phyloP scores from a whole-genome alignment of 176 grass and related monocot genomes.

The Ampelocalamus luodianensis region DNA sequence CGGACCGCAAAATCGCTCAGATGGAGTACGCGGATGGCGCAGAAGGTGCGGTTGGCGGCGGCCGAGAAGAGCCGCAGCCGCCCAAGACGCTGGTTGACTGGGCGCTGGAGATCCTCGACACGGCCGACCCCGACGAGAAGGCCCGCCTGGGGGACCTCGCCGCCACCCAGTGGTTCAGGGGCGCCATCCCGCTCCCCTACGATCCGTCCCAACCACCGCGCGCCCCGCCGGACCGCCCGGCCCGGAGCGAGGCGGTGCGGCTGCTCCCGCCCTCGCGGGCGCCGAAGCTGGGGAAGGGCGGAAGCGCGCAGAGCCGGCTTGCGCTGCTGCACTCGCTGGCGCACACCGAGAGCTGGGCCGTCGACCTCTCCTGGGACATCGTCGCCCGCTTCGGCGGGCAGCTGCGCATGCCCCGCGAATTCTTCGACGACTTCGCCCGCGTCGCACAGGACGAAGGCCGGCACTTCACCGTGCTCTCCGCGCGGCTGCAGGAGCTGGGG shows the following conservation, averaged over 20 bases:
- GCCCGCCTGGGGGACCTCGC: constrained; percentile 65
- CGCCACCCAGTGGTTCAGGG: constrained; percentile 61
- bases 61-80: neutral
- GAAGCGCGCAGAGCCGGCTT: constrained; percentile 76
- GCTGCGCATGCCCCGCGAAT: constrained; percentile 68
- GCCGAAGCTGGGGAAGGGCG: constrained; percentile 86
- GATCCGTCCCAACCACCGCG: constrained; percentile 27
- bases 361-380: constrained; percentile 95
- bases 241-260: constrained; percentile 66
- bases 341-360: constrained; percentile 96
- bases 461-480: constrained; percentile 68
- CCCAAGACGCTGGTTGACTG: constrained; percentile 79
- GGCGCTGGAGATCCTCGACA: constrained; percentile 70
- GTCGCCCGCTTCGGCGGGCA: constrained; percentile 72
- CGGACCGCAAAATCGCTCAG: neutral
- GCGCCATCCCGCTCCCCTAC: constrained; percentile 62
- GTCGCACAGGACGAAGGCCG: constrained; percentile 79
- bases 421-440: constrained; percentile 83
- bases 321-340: constrained; percentile 87
- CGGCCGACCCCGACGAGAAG: constrained; percentile 75
- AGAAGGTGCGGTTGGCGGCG: neutral
- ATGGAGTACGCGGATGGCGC: constrained; percentile 25
- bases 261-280: constrained; percentile 64
- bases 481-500: constrained; percentile 65
- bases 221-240: constrained; percentile 61